These are phyloP conservation scores for Botrytis fabae DNA, from an alignment of 2,329 filamentous ascomycete species.

Conservation along the genomic window DNA sequence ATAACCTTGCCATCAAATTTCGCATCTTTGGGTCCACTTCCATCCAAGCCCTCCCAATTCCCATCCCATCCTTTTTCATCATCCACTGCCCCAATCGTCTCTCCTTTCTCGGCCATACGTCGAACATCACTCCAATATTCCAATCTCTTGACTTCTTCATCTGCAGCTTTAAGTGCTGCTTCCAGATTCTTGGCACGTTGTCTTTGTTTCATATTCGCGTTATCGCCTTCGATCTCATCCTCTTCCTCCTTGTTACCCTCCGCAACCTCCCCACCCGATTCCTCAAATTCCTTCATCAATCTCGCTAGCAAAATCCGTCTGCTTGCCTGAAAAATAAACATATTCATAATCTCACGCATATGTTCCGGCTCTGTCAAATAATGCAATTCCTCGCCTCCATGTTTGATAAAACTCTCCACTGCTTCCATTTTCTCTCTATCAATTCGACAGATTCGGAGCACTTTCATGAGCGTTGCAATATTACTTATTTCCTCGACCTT, in stretches of 20 bases:
- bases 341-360: conserved; percentile 82
- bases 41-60: conserved; percentile 38
- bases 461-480: conserved; percentile 62
- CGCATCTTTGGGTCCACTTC: conserved; percentile 38
- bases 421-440: conserved; percentile 90
- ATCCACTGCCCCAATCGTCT: conserved; percentile 40
- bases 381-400: conserved; percentile 72
- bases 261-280: conserved; percentile 51
- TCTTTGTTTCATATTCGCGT: conserved; percentile 38
- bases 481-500: conserved; percentile 57
- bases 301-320: conserved; percentile 72
- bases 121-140: conserved; percentile 89
- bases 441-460: conserved; percentile 69
- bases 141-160: conserved; percentile 75
- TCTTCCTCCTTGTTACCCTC: conserved; percentile 37
- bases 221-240: conserved; percentile 32
- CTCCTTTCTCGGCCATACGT: conserved; percentile 57
- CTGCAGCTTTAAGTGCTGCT: conserved; percentile 72
- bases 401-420: conserved; percentile 76
- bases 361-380: conserved; percentile 65
- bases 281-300: conserved; percentile 64
- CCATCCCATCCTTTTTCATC: conserved; percentile 37
- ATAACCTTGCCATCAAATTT: conserved; percentile 33
- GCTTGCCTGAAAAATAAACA: conserved; percentile 88
- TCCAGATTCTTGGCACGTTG: conserved; percentile 66